phyloP scores from a whole-genome alignment of 176 grass and related monocot species.

The sorghum (Sorghum bicolor) region DNA sequence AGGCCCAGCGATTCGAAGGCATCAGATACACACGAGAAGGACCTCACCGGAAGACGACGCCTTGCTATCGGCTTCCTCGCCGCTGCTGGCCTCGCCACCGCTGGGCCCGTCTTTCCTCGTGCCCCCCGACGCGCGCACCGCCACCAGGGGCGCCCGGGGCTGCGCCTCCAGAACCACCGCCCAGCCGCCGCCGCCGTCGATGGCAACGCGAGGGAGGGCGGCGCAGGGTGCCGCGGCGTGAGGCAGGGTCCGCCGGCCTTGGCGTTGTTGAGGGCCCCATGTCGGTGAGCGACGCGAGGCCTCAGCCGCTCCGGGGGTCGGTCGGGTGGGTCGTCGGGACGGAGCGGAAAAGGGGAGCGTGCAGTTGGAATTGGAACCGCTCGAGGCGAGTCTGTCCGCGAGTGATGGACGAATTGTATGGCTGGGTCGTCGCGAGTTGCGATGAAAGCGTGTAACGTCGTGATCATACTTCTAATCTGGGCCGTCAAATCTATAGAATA shows the following conservation, averaged over 20 bases:
- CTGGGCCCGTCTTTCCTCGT: slow-evolving; percentile 4
- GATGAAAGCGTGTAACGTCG: slow-evolving; percentile 36
- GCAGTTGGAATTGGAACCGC: neutral
- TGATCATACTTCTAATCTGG: no score
- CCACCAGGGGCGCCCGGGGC: slow-evolving; percentile 30
- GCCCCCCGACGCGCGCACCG: slow-evolving; percentile 57
- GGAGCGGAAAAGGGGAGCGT: no score
- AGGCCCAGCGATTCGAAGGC: neutral
- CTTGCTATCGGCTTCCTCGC: slow-evolving; percentile 38
- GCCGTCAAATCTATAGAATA: no score
- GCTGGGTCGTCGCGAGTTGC: neutral
- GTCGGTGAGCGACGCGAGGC: slow-evolving; percentile 33
- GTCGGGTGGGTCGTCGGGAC: neutral
- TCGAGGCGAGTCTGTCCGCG: neutral
- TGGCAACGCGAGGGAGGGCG: neutral
- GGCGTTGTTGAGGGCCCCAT: slow-evolving; percentile 64
- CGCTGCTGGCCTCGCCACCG: slow-evolving; percentile 21
- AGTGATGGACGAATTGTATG: neutral
- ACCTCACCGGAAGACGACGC: slow-evolving; percentile 48
- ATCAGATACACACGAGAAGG: neutral
- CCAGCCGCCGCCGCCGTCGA: slow-evolving; percentile 3
- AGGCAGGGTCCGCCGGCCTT: slow-evolving; percentile 50
- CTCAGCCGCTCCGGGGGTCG: neutral
- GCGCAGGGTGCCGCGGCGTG: slow-evolving; percentile 26
- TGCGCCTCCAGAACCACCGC: slow-evolving; percentile 31